Evolutionary conservation across 805 yeast genomes (phyloP), one percentile per base, ranked within the genome.

Genomic region (Dipodascus geniculatus): DNA sequence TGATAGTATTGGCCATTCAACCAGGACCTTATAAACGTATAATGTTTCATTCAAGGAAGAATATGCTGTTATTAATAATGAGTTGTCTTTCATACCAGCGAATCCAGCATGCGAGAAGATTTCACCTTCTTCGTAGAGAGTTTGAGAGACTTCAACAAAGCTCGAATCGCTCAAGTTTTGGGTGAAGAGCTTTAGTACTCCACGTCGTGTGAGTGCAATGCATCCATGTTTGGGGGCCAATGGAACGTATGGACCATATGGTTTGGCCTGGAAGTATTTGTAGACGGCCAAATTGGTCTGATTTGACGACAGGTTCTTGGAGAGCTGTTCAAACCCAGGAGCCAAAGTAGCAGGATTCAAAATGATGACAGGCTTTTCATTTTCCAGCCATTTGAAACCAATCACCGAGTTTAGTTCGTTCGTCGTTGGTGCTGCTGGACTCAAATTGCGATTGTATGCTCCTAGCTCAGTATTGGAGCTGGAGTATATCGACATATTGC

Each of bases 351-450:
- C 87, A 0, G 86, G 85, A n/a, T 76, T 71, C 55, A 76, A 79
- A 16, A 78, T 69, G 17, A 82, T 73, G 48, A 80, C 77, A 1
- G 83, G 79, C 58, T 87, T 87, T 51, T 85, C 87, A n/a, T 78
- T 70, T 48, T 79, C 80, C 23, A 88, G 73, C 96, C 96, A 88
- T 59, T 78, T 77, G 64, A 83, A 76, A 0, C 82, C 79, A 14
- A 78, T 72, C 4, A 74, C 61, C 54, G 61, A 61, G 48, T 54
- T 67, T 54, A 54, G 65, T 57, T 56, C 58, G 42, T 47, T 47
- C 6, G 24, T 58, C 55, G 51, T 68, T 57, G 42, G 57, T 20
- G 28, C 68, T 57, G 49, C 61, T 23, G 35, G 71, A 63, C 61
- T 38, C 17, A 38, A 38, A 51, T 61, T 57, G 53, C 61, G 53